These are phyloP conservation scores for Monoraphidium neglectum DNA, from an alignment of 139 green algal species.

Conservation along the genomic window DNA sequence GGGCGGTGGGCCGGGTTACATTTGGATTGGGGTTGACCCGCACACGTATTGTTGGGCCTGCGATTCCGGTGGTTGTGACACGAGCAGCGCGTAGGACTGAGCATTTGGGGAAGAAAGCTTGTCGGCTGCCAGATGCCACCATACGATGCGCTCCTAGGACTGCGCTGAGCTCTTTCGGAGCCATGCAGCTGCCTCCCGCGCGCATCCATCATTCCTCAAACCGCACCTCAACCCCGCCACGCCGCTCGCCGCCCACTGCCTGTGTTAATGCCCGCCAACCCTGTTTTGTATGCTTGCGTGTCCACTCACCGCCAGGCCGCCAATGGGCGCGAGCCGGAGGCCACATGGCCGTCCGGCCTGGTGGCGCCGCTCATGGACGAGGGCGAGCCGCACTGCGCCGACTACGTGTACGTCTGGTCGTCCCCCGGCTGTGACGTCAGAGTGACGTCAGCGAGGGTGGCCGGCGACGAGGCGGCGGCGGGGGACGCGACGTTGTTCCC, in stretches of 20 bases:
- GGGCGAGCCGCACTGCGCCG: constrained; percentile 42
- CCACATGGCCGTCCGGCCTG: constrained; percentile 54
- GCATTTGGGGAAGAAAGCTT: too few species aligned
- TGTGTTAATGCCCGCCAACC: not conserved
- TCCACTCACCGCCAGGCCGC: not conserved
- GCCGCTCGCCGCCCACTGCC: too few species aligned
- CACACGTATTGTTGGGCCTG: too few species aligned
- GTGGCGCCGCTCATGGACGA: constrained; percentile 52
- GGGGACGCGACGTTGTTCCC: constrained; percentile 49
- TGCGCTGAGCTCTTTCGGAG: too few species aligned
- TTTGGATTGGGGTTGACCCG: too few species aligned
- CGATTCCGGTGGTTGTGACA: too few species aligned
- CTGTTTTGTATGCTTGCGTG: too few species aligned
- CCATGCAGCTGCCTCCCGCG: too few species aligned
- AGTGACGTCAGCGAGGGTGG: constrained; percentile 17
- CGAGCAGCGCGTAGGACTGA: too few species aligned
- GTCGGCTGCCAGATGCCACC: too few species aligned
- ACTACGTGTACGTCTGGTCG: constrained; percentile 51
- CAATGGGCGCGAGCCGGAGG: constrained; percentile 36
- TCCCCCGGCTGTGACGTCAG: constrained; percentile 13
- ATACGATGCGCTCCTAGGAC: too few species aligned
- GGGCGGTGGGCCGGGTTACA: too few species aligned
- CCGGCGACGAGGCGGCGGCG: constrained; percentile 9
- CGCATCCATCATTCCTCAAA: not conserved
- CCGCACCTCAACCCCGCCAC: not conserved